Conservation (phyloP, 495 filamentous ascomycete genomes). For the Niebla homalea region DNA sequence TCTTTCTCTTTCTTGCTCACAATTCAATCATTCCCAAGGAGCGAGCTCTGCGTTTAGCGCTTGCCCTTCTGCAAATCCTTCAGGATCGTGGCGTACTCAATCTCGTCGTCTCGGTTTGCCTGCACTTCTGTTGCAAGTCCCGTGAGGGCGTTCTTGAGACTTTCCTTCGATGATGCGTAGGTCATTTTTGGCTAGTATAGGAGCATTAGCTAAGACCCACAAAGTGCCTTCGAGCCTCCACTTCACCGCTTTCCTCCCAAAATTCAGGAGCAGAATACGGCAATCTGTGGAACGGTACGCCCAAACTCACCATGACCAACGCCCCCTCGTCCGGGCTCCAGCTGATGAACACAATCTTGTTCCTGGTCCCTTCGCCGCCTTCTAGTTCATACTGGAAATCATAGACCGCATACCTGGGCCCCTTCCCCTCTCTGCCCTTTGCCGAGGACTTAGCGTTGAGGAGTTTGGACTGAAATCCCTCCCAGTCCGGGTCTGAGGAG, state of each 20-base stretch:
- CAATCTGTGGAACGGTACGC: background rate
- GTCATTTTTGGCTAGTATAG: constrained; percentile 77
- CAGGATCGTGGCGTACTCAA: constrained; percentile 71
- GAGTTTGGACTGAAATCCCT: constrained; percentile 69
- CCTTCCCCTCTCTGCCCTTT: constrained; percentile 50
- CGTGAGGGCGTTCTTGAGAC: constrained; percentile 74
- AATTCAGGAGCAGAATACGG: background rate
- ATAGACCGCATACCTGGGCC: constrained; percentile 86
- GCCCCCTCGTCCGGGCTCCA: constrained; percentile 77
- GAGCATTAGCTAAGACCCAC: constrained; percentile 14
- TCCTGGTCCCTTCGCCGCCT: constrained; percentile 70
- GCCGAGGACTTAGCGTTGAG: constrained; percentile 44
- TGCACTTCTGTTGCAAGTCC: constrained; percentile 73
- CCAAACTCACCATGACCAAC: constrained; percentile 56
- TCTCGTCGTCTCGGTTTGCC: constrained; percentile 82
- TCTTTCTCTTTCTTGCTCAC: too few species aligned
- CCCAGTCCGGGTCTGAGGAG: constrained; percentile 51
- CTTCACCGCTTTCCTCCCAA: too few species aligned
- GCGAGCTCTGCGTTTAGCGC: constrained; percentile 11
- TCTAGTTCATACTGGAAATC: constrained; percentile 77
- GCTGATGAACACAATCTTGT: constrained; percentile 90
- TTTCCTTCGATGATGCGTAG: constrained; percentile 91
- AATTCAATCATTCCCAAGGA: too few species aligned
- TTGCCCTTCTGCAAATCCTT: constrained; percentile 68
- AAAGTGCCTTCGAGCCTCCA: background rate